Base-by-base conservation (phyloP, 768 basidiomycete species). In the Hortiboletus flavorubellus region DNA sequence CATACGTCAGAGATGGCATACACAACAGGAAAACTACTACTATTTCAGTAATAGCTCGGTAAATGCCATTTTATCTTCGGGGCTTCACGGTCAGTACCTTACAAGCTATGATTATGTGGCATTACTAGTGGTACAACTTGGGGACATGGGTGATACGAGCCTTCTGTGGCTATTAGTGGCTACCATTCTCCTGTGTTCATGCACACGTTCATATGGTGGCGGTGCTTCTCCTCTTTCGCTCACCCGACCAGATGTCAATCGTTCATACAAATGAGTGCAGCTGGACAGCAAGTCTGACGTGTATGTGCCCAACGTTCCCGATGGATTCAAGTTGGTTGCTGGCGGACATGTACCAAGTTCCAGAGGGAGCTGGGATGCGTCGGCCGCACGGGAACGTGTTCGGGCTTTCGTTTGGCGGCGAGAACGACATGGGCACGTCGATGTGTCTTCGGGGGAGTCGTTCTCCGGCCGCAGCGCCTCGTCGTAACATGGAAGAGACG, bases 221-320 rank as follows among this genome's bases (percentile, higher is more conserved):
- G 95, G 94, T 8, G 81, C 80, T 68, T 97, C 93, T 8, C 94
- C 94, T 15, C 77, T 76, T 63, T 89, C 86, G 45, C 80, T 88
- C 68, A 89, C 89, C 68, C 87, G 85, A 23, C 95, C 94, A 11
- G 88, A 81, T 38, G 97, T 79, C 18, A 97, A 78, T 26, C 87
- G 78, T 66, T 93, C 93, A 63, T 89, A 93, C 55, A 87, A 79
- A 40, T 70, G 61, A 54, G 73, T 81, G 23, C 76, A 75, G n/a
- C 70, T 68, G 38, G 76, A 62, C n/a, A 77, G 66, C 16, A 73
- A 72, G 45, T 78, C 74, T 4, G 61, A 60, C 31, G 34, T 30
- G 16, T 9, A 40, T 59, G 53, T 26, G 26, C 26, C 44, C 43
- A 16, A 14, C 40, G 49, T 49, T 9, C 49, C 23, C 49, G 68